Conservation (phyloP, 1,284 basidiomycete species). For the Takashimella tepidaria region DNA sequence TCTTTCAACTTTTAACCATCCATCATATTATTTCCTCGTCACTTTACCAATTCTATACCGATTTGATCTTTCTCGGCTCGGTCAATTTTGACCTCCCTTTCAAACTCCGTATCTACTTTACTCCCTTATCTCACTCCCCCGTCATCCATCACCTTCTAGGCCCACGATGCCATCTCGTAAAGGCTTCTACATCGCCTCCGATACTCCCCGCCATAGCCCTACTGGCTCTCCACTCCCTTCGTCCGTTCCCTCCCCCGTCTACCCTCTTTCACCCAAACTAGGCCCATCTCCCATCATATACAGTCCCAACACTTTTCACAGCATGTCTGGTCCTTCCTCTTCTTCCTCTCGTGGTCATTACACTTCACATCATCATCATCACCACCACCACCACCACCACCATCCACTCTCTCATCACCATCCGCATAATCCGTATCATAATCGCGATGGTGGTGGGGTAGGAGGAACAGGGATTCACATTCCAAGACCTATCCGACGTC, state of each 20-base stretch:
- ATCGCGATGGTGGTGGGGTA: no score
- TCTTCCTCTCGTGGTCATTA: no score
- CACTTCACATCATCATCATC: no score
- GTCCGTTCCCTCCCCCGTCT: not conserved
- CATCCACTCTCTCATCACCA: not conserved
- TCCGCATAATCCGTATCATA: not conserved
- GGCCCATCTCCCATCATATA: not conserved
- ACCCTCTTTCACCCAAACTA: not conserved
- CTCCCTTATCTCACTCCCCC: not conserved
- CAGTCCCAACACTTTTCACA: no score
- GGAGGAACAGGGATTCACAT: constrained; percentile 13
- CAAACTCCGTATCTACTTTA: not conserved
- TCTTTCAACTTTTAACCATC: no score
- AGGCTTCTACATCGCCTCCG: not conserved
- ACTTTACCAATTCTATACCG: no score
- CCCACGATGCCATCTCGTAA: not conserved
- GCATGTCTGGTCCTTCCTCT: no score
- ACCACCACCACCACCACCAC: not conserved
- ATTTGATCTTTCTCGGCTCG: no score
- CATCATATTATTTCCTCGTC: no score
- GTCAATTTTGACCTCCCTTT: no score
- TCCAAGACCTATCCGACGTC: constrained; percentile 37
- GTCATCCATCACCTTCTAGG: not conserved
- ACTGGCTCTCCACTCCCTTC: not conserved
- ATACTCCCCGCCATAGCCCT: not conserved